Base-by-base conservation (phyloP, 208 protist species). In the Strigomonas culicis region DNA sequence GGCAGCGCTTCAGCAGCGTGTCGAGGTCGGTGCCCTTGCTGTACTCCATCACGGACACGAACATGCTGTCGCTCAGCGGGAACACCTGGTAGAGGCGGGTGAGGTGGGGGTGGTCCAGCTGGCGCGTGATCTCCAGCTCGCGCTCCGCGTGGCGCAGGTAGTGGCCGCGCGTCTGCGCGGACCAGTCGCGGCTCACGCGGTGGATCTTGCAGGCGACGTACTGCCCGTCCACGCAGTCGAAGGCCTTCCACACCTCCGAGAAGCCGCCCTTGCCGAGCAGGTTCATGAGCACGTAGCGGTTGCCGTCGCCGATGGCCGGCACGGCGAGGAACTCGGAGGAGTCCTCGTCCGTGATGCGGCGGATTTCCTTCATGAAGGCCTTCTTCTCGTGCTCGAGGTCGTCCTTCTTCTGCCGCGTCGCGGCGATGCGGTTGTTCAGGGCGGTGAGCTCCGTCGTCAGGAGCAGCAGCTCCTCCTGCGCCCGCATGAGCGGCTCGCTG, bases 171-270 rank as follows among this genome's bases (percentile, higher is more conserved):
- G 90, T 88, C 63, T 87, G 73, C 27, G 82, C 80, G 0, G 75
- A 78, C 97, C 97, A 98, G 31, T 86, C 77, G 8, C 69, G 56
- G 58, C 92, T 82, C 22, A 99, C 60, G 59, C 90, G 89, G 74
- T 99, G 97, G 22, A 99, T 95, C 77, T 99, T 99, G 71, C 93
- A 98, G 3, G 97, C 96, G n/a, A 98, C 97, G 47, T 92, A 82
- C 32, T 70, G 66, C 32, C 75, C 80, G 15, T 93, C 81, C 22
- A 82, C 56, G 17, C 97, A 57, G 70, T 98, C 95, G 64, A 92
- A 98, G 8, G 88, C 94, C 68, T 97, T 94, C 80, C 92, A 98
- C 53, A 98, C 97, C 81, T 98, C 95, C 15, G 83, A 94, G 69
- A 98, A 98, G 21, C 97, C 97, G 24, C 97, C 97, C 66, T 97